A percentile compares a stretch with the other conserved stretches of the same genome.
phyloP scores from a whole-genome alignment of 257 asterid genomes.

The Nicotiana paniculata region DNA sequence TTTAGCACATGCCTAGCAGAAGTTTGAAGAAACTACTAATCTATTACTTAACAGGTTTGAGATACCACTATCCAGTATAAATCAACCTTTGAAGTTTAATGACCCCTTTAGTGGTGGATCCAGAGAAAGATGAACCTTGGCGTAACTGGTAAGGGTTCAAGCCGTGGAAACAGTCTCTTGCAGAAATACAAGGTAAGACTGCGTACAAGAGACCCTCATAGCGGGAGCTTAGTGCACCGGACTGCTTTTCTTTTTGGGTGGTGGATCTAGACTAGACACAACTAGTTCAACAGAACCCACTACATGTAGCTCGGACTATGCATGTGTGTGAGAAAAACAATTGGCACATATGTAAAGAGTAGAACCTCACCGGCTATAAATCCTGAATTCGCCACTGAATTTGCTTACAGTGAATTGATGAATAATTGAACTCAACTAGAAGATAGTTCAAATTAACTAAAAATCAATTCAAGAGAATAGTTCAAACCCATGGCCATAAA shows the following conservation, averaged over 20 bases:
- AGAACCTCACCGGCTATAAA: not conserved
- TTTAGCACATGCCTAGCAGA: not conserved
- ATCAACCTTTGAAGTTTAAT: not conserved
- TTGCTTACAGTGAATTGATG: not conserved
- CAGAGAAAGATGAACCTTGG: too few relatives aligned
- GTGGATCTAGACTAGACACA: not conserved
- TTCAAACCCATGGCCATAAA: not conserved
- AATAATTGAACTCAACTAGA: not conserved
- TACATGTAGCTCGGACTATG: not conserved
- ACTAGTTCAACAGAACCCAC: not conserved
- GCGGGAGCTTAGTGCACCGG: too few relatives aligned
- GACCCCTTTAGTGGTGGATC: not conserved
- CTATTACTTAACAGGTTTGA: not conserved
- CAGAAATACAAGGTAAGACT: too few relatives aligned
- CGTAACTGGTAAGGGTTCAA: too few relatives aligned
- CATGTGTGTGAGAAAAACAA: not conserved
- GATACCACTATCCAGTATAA: not conserved
- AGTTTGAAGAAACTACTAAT: not conserved
- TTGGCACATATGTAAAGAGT: not conserved
- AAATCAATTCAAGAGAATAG: not conserved
- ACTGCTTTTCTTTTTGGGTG: too few relatives aligned
- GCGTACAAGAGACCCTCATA: too few relatives aligned
- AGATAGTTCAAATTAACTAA: not conserved
- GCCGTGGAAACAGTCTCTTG: too few relatives aligned
- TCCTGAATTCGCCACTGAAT: not conserved